These are phyloP conservation scores for Echites panduratus DNA, from an alignment of 257 asterid genomes.

Conservation along the genomic window DNA sequence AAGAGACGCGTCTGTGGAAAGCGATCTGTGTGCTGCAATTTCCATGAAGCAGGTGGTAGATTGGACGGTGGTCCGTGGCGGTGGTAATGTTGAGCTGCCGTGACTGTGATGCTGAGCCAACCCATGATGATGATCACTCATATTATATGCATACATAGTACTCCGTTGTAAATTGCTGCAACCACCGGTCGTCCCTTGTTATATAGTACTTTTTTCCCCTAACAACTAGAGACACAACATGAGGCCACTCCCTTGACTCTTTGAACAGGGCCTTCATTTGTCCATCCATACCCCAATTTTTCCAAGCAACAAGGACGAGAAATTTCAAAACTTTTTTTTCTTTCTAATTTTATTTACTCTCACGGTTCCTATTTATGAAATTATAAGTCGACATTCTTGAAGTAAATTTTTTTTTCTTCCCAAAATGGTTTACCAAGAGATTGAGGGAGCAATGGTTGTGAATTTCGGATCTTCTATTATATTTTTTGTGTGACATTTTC, in stretches of 20 bases:
- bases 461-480: no score
- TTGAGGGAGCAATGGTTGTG: no score
- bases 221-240: constrained; percentile 18
- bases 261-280: constrained; percentile 1
- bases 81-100: background rate
- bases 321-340: background rate
- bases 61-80: no score
- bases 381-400: no score
- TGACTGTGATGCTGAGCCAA: constrained; percentile 22
- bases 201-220: background rate
- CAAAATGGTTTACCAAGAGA: no score
- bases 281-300: background rate
- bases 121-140: constrained; percentile 4
- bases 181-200: background rate
- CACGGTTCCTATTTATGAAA: no score
- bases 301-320: background rate
- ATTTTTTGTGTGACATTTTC: no score
- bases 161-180: background rate
- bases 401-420: no score
- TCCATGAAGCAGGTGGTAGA: background rate
- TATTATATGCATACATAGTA: no score
- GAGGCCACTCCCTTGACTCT: constrained; percentile 10
- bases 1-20: background rate
- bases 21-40: background rate
- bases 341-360: no score